Evolutionary conservation across 1,139 yeast genomes (phyloP).

Genomic region (Pichia kudriavzevii): DNA sequence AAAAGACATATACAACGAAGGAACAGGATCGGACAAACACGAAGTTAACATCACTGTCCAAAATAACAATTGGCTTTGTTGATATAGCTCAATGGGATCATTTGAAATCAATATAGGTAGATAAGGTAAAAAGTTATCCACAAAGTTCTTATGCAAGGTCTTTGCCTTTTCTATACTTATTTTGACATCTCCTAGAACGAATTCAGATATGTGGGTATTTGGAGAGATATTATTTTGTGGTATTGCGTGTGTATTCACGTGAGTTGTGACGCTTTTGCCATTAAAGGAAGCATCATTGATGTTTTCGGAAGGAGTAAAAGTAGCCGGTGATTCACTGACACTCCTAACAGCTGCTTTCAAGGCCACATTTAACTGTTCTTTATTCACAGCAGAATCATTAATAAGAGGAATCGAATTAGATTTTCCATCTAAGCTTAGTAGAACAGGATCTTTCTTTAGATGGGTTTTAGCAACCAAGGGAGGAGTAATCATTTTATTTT

Average conservation of each 20-base stretch:
- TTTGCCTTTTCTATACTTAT: constrained; percentile 61
- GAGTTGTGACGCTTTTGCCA: constrained; percentile 13
- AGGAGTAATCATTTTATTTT: constrained; percentile 8
- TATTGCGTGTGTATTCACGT: constrained; percentile 13
- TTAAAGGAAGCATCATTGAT: neutral
- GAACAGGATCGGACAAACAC: constrained; percentile 79
- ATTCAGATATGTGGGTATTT: constrained; percentile 39
- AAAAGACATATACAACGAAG: constrained; percentile 67
- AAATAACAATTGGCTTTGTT: constrained; percentile 75
- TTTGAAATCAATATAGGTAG: constrained; percentile 71
- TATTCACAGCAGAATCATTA: constrained; percentile 33
- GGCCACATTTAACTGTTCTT: constrained; percentile 22
- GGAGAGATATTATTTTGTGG: constrained; percentile 16
- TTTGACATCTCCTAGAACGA: constrained; percentile 65
- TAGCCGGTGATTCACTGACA: constrained; percentile 17
- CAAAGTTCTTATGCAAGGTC: constrained; percentile 62
- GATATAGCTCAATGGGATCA: constrained; percentile 69
- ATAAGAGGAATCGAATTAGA: constrained; percentile 28
- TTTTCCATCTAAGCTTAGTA: constrained; percentile 20
- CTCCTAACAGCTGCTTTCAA: constrained; percentile 18
- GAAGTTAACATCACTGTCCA: constrained; percentile 92
- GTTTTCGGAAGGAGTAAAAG: constrained; percentile 9
- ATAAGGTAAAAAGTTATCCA: constrained; percentile 61
- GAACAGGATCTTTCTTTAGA: constrained; percentile 23
- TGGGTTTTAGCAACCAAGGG: constrained; percentile 22